These are phyloP conservation scores for Malus sieversii DNA, from an alignment of 306 rosid species.

Conservation along the genomic window DNA sequence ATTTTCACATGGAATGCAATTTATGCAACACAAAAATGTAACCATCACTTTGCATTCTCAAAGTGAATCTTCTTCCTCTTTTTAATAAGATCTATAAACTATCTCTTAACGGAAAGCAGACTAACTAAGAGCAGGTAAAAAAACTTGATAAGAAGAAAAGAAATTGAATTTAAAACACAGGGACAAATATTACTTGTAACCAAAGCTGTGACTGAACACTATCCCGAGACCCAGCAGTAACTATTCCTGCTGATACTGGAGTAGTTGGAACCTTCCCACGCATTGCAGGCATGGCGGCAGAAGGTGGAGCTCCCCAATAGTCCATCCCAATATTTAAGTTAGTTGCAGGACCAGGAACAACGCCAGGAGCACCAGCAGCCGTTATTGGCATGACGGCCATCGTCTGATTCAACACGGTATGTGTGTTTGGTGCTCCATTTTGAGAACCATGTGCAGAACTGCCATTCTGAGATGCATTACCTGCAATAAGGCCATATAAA, in stretches of 20 bases:
- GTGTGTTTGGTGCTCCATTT: slow-evolving; percentile 68
- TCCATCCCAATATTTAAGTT: slow-evolving; percentile 98
- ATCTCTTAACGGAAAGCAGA: background rate
- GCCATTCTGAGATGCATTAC: slow-evolving; percentile 80
- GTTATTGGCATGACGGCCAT: slow-evolving; percentile 56
- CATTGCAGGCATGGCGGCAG: slow-evolving; percentile 57
- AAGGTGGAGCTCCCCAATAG: slow-evolving; percentile 81
- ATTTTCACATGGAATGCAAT: background rate
- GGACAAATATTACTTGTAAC: slow-evolving; percentile 55
- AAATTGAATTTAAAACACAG: background rate
- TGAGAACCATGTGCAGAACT: slow-evolving; percentile 57
- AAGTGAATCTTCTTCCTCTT: background rate
- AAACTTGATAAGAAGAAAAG: background rate
- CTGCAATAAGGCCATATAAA: slow-evolving; percentile 33
- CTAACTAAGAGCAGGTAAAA: background rate
- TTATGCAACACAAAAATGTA: background rate
- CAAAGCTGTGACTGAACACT: slow-evolving; percentile 80
- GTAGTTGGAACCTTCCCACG: slow-evolving; percentile 75
- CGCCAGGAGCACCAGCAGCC: slow-evolving; percentile 64
- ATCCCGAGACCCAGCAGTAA: slow-evolving; percentile 75
- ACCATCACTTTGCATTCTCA: background rate
- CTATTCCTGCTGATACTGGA: slow-evolving; percentile 72
- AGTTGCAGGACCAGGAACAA: slow-evolving; percentile 81
- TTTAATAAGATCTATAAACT: background rate
- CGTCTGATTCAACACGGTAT: slow-evolving; percentile 57